Evolutionary conservation across 768 basidiomycete genomes (phyloP).

Genomic region (Pleurotus giganteus): DNA sequence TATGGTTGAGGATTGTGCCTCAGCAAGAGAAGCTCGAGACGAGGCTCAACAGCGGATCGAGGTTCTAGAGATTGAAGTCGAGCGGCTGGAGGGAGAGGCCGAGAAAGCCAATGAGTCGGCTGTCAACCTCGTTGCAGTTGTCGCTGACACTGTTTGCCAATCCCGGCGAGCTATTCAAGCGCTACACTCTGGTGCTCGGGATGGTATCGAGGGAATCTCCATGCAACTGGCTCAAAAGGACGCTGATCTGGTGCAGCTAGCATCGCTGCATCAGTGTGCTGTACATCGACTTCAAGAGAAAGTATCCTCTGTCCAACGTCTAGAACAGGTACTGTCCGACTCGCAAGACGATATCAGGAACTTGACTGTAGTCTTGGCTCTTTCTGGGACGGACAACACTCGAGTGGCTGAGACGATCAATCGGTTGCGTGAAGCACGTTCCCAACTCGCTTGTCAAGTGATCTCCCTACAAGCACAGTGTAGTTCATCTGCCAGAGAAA

Average conservation of each 20-base stretch:
- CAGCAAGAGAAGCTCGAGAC: conserved; percentile 72
- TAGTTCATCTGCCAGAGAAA: conserved; percentile 5
- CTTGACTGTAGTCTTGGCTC: conserved; percentile 23
- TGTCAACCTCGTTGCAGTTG: conserved; percentile 33
- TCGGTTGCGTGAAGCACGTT: background rate
- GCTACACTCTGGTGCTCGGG: background rate
- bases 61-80: conserved; percentile 60
- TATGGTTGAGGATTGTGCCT: conserved; percentile 84
- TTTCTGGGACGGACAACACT: conserved; percentile 15
- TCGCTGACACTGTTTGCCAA: conserved; percentile 33
- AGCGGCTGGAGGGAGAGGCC: conserved; percentile 28
- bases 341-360: conserved; percentile 17
- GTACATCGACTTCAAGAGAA: conserved; percentile 10
- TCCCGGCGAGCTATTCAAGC: conserved; percentile 23
- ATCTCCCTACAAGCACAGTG: conserved; percentile 11
- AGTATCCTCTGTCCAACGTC: background rate
- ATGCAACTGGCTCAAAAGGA: background rate
- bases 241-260: conserved; percentile 10
- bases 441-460: background rate
- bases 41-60: conserved; percentile 56
- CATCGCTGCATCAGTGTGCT: conserved; percentile 10
- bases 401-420: conserved; percentile 5
- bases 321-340: background rate
- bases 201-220: background rate
- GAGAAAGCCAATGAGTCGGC: conserved; percentile 33